Percentiles rank a stretch among this genome's conserved stretches.
phyloP scores from a whole-genome alignment of 495 filamentous ascomycete genomes.

The Penicillium angulare region DNA sequence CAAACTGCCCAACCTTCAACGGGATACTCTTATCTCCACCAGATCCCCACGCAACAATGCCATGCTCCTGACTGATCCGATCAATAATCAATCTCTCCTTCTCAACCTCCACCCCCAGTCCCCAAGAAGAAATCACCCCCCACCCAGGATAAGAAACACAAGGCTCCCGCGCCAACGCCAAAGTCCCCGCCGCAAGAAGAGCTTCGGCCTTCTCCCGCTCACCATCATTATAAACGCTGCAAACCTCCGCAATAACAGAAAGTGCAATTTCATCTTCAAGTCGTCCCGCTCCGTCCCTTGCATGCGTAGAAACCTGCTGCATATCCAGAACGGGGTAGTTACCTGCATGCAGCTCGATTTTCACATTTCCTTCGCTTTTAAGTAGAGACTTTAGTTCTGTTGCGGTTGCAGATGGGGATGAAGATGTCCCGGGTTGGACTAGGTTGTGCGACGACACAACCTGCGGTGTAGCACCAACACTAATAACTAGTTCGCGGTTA shows the following conservation, averaged over 20 bases:
- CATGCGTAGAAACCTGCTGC: constrained; percentile 77
- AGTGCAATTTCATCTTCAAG: constrained; percentile 60
- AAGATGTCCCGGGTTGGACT: constrained; percentile 2
- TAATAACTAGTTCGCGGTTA: constrained; percentile 55
- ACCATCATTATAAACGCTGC: constrained; percentile 61
- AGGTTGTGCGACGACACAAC: constrained; percentile 56
- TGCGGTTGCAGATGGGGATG: constrained; percentile 10
- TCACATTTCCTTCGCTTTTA: too few species aligned
- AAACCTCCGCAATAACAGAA: constrained; percentile 69
- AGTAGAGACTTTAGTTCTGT: constrained; percentile 22
- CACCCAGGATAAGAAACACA: constrained; percentile 68
- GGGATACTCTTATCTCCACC: constrained; percentile 17
- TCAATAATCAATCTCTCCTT: constrained; percentile 22
- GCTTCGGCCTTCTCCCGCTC: constrained; percentile 55
- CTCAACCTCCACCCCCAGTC: not conserved
- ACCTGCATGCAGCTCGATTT: constrained; percentile 69
- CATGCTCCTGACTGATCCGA: constrained; percentile 40
- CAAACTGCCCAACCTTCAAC: constrained; percentile 40
- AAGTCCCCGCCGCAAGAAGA: constrained; percentile 65
- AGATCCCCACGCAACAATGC: constrained; percentile 29
- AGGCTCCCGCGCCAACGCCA: constrained; percentile 77
- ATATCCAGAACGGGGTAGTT: constrained; percentile 75
- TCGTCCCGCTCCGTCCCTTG: constrained; percentile 36
- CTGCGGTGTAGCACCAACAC: constrained; percentile 81
- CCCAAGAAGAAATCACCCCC: constrained; percentile 70